phyloP scores from a whole-genome alignment of 2,329 filamentous ascomycete genomes.

The Incumbomyces lentus region DNA sequence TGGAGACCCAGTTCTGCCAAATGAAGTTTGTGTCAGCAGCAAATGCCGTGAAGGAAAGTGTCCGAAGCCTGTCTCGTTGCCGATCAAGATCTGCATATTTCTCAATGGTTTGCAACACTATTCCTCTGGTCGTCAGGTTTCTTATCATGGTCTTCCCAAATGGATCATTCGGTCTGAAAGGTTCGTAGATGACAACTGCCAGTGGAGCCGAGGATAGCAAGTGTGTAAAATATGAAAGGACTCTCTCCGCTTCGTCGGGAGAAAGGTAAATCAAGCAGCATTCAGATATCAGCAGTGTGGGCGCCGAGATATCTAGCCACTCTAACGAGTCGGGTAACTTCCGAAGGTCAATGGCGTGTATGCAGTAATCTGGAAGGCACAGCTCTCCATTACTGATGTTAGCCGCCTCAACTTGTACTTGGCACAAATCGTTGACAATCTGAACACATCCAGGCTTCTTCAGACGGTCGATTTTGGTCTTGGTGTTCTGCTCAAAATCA shows the following conservation, averaged over 20 bases:
- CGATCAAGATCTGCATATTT: slow-evolving; percentile 57
- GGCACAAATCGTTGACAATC: slow-evolving; percentile 22
- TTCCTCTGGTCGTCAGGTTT: slow-evolving; percentile 72
- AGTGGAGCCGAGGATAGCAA: slow-evolving; percentile 39
- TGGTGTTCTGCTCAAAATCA: slow-evolving; percentile 70
- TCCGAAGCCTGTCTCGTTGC: slow-evolving; percentile 56
- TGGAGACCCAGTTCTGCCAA: slow-evolving; percentile 63
- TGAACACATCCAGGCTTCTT: slow-evolving; percentile 15
- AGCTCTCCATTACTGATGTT: slow-evolving; percentile 29
- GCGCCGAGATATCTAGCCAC: slow-evolving; percentile 46
- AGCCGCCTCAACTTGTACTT: slow-evolving; percentile 24
- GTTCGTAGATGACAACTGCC: slow-evolving; percentile 74
- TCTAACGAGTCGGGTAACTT: slow-evolving; percentile 34
- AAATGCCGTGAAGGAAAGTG: slow-evolving; percentile 55
- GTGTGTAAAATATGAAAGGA: slow-evolving; percentile 57
- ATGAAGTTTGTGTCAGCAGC: slow-evolving; percentile 57
- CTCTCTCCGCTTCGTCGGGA: slow-evolving; percentile 49
- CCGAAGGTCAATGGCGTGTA: slow-evolving; percentile 62
- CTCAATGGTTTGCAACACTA: slow-evolving; percentile 72
- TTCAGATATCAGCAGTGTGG: slow-evolving; percentile 83
- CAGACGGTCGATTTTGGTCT: slow-evolving; percentile 46
- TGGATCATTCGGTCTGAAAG: slow-evolving; percentile 68
- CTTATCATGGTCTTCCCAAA: slow-evolving; percentile 89
- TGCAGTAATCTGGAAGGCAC: slow-evolving; percentile 38
- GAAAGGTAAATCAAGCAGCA: slow-evolving; percentile 90